Conservation (phyloP, 805 yeast genomes). For the Cyberlindnera suaveolens region DNA sequence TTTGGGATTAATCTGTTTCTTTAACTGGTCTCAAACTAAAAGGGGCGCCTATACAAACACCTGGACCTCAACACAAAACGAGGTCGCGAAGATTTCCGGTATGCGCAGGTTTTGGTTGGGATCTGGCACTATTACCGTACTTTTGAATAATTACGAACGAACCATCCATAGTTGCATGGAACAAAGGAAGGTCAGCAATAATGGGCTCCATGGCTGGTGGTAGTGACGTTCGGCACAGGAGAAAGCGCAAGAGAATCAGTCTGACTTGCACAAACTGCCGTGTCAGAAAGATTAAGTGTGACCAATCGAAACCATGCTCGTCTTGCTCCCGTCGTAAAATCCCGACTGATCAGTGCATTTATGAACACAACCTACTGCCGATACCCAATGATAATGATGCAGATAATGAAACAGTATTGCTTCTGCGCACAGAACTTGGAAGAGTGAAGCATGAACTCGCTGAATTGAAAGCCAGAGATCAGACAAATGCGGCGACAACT, state of each 20-base stretch:
- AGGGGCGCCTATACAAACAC: no score
- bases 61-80: no score
- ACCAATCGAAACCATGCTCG: slow-evolving; percentile 20
- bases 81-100: no score
- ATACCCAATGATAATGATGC: slow-evolving; percentile 14
- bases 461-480: slow-evolving; percentile 1
- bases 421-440: slow-evolving; percentile 15
- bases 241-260: slow-evolving; percentile 11
- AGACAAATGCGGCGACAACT: no score
- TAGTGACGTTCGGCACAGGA: neutral
- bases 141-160: no score
- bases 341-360: slow-evolving; percentile 20
- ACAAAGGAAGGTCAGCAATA: no score
- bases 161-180: no score
- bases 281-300: slow-evolving; percentile 21
- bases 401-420: slow-evolving; percentile 7
- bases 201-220: no score
- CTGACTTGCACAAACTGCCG: slow-evolving; percentile 20
- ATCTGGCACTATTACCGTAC: no score
- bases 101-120: no score
- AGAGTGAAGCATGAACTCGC: slow-evolving; percentile 13
- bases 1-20: no score
- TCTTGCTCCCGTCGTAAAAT: slow-evolving; percentile 19
- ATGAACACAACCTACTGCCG: slow-evolving; percentile 25
- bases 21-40: no score